Evolutionary conservation across 129 eudicot genomes (phyloP).

Genomic region (Artemisia argyi): DNA sequence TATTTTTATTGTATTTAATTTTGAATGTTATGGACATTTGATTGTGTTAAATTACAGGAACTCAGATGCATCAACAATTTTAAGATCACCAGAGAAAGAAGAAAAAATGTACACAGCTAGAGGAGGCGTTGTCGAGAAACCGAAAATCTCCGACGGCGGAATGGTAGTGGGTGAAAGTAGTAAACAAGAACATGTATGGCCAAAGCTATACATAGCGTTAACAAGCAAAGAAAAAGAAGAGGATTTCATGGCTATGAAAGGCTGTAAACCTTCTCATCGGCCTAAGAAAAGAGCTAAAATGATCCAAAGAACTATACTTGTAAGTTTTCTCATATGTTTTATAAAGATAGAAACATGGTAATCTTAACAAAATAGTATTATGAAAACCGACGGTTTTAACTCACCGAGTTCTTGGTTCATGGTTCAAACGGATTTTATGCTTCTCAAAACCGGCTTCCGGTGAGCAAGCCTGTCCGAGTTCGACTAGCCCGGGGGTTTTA

Average conservation of each 20-base stretch:
- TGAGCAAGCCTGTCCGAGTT: no score
- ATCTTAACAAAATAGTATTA: no score
- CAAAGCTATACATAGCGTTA: constrained; percentile 50
- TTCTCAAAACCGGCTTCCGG: no score
- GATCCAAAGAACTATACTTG: constrained; percentile 64
- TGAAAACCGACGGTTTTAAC: no score
- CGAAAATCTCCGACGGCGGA: constrained; percentile 24
- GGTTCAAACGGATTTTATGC: neutral
- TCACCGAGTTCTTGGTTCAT: no score
- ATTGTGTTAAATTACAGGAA: constrained; percentile 37
- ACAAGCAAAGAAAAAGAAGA: constrained; percentile 76
- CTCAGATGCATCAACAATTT: constrained; percentile 36
- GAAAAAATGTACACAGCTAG: constrained; percentile 46
- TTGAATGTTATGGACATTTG: neutral
- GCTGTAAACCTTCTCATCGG: constrained; percentile 69
- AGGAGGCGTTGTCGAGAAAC: constrained; percentile 39
- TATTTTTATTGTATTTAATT: no score
- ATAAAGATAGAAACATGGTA: no score
- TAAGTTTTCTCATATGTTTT: no score
- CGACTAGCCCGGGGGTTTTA: no score
- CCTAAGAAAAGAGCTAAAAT: constrained; percentile 70
- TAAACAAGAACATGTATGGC: constrained; percentile 49
- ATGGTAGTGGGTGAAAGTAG: constrained; percentile 22
- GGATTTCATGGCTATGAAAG: constrained; percentile 78
- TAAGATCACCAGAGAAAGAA: constrained; percentile 48